Percentiles rank a stretch among this genome's conserved stretches.
Conservation (phyloP, 148 eudicot genomes). For the Rhododendron molle region DNA sequence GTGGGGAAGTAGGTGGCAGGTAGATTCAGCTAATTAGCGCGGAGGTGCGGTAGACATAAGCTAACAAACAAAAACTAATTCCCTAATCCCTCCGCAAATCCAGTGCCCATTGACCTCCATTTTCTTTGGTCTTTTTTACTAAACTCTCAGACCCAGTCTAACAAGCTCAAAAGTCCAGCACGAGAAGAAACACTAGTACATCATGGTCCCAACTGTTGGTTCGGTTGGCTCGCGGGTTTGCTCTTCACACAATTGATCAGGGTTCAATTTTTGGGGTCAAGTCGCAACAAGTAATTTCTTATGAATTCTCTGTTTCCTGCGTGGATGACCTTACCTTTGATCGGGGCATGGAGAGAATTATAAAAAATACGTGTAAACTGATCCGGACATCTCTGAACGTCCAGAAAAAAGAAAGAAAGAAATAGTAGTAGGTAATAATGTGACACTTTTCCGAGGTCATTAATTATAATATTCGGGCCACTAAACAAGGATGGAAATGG, state of each 20-base stretch:
- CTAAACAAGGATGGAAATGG: not conserved
- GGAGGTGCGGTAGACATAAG: not conserved
- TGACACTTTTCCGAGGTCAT: not conserved
- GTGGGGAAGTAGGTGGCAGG: constrained; percentile 9
- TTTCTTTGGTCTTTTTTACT: not conserved
- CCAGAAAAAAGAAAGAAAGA: too few species aligned
- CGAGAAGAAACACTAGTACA: not conserved
- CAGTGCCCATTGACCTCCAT: not conserved
- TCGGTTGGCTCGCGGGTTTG: not conserved
- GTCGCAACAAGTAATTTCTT: too few species aligned
- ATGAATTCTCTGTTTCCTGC: too few species aligned
- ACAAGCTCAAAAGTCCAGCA: not conserved
- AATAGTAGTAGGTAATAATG: not conserved
- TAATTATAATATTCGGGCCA: not conserved
- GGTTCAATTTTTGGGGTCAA: too few species aligned
- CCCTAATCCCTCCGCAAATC: constrained; percentile 6
- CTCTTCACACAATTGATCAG: too few species aligned
- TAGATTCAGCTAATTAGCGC: constrained; percentile 12
- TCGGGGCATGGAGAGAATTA: not conserved
- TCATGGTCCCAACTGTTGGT: not conserved
- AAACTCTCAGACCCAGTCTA: not conserved
- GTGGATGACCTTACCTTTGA: too few species aligned
- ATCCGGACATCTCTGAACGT: too few species aligned
- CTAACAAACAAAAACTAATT: not conserved
- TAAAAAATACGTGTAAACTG: too few species aligned